Percentiles rank a stretch among this genome's conserved stretches.
These are phyloP conservation scores for Penicillium soppii DNA, from an alignment of 495 filamentous ascomycete genomes.

Conservation along the genomic window DNA sequence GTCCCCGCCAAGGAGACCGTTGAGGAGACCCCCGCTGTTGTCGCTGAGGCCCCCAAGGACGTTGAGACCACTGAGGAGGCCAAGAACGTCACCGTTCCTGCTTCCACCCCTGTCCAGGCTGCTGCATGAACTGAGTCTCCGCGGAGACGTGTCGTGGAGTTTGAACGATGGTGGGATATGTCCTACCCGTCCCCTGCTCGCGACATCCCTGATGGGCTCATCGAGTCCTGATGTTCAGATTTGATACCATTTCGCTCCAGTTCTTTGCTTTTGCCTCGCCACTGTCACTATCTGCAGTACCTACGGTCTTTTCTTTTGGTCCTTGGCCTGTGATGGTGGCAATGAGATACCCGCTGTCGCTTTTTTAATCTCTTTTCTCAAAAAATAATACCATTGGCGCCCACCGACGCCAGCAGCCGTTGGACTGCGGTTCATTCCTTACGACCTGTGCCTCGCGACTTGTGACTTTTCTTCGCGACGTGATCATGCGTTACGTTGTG, in stretches of 20 bases:
- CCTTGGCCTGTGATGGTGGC: conserved; percentile 16
- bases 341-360: conserved; percentile 42
- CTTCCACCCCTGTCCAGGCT: conserved; percentile 48
- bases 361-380: conserved; percentile 17
- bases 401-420: conserved; percentile 11
- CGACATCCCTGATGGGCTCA: conserved; percentile 13
- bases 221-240: conserved; percentile 21
- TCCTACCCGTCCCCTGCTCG: conserved; percentile 20
- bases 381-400: conserved; percentile 22
- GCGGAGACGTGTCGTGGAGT: conserved; percentile 33
- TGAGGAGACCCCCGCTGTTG: conserved; percentile 26
- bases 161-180: conserved; percentile 47
- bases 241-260: conserved; percentile 24
- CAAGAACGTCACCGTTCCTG: conserved; percentile 35
- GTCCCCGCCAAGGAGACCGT: conserved; percentile 32
- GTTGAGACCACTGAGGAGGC: conserved; percentile 29
- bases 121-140: conserved; percentile 42
- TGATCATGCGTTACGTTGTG: conserved; percentile 39
- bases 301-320: background rate
- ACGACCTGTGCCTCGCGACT: conserved; percentile 40
- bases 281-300: conserved; percentile 15
- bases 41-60: conserved; percentile 32
- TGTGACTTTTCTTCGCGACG: conserved; percentile 32
- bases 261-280: conserved; percentile 30
- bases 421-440: conserved; percentile 34